Evolutionary conservation across 2,329 filamentous ascomycete genomes (phyloP).

Genomic region (Parastagonospora nodorum): DNA sequence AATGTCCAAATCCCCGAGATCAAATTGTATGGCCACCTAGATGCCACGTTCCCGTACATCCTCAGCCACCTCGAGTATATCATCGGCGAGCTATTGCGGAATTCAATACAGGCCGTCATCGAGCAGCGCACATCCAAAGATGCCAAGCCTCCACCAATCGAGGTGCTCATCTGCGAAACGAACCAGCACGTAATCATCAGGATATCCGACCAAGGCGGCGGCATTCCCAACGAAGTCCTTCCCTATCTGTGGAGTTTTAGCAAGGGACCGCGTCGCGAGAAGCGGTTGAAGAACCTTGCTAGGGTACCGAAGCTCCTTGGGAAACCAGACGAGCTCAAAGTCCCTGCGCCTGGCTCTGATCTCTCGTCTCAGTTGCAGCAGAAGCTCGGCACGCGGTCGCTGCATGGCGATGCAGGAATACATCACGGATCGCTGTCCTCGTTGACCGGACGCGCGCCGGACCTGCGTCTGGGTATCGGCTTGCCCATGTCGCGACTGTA

Average conservation of each 20-base stretch:
- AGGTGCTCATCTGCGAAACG: constrained; percentile 92
- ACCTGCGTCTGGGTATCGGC: constrained; percentile 88
- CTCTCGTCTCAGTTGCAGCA: constrained; percentile 17
- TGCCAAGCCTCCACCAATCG: constrained; percentile 75
- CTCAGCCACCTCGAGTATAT: constrained; percentile 97
- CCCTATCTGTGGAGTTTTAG: constrained; percentile 96
- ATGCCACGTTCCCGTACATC: constrained; percentile 94
- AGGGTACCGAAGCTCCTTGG: constrained; percentile 90
- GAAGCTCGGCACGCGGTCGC: constrained; percentile 24
- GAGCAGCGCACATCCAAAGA: constrained; percentile 65
- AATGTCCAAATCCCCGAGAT: constrained; percentile 78
- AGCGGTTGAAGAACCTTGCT: constrained; percentile 80
- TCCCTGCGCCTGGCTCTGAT: constrained; percentile 39
- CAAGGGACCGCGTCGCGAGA: constrained; percentile 81
- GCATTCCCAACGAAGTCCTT: constrained; percentile 81
- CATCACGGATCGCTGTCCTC: constrained; percentile 72
- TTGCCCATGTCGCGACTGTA: constrained; percentile 92
- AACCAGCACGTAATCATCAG: constrained; percentile 94
- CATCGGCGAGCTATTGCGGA: constrained; percentile 89
- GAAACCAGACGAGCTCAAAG: constrained; percentile 83
- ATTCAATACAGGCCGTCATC: constrained; percentile 90
- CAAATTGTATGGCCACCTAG: constrained; percentile 79
- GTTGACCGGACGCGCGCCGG: constrained; percentile 80
- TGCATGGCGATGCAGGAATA: constrained; percentile 26
- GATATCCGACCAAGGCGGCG: constrained; percentile 93